Conservation (phyloP, 2,329 filamentous ascomycete species). For the Aspergillus viridinutans region DNA sequence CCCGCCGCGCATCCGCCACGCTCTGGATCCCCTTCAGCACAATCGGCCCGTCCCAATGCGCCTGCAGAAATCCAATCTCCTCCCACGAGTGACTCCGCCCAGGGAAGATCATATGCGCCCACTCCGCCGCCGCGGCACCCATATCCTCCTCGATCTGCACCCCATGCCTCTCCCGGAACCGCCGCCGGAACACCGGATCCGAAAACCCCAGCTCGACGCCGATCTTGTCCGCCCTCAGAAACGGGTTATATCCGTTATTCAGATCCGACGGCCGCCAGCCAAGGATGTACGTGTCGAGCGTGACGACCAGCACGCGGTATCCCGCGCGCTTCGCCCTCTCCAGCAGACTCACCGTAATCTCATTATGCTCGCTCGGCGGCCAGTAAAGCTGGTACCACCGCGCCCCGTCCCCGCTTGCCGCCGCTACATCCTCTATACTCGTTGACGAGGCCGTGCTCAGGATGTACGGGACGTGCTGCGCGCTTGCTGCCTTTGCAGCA, state of each 20-base stretch:
- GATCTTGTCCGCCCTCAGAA: constrained; percentile 26
- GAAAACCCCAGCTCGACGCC: constrained; percentile 60
- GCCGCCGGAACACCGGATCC: constrained; percentile 60
- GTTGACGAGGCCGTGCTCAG: constrained; percentile 60
- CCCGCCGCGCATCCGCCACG: constrained; percentile 43
- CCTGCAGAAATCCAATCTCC: constrained; percentile 52
- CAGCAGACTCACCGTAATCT: constrained; percentile 61
- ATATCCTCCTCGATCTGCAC: constrained; percentile 44
- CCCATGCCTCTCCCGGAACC: constrained; percentile 46
- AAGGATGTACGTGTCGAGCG: constrained; percentile 65
- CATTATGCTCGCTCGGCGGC: constrained; percentile 55
- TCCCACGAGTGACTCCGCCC: constrained; percentile 56
- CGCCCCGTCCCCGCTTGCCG: constrained; percentile 50
- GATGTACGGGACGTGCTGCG: constrained; percentile 60
- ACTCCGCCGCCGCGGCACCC: constrained; percentile 45
- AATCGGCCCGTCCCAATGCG: constrained; percentile 60
- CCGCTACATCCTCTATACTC: constrained; percentile 62
- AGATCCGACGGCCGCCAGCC: constrained; percentile 66
- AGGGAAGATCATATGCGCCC: constrained; percentile 51
- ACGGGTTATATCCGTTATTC: constrained; percentile 51
- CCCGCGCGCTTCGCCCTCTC: constrained; percentile 56
- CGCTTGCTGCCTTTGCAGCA: constrained; percentile 56
- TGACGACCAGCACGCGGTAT: constrained; percentile 64
- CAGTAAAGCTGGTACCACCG: constrained; percentile 74
- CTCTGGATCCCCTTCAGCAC: constrained; percentile 55